Percentiles rank a stretch among this genome's conserved stretches.
These are phyloP conservation scores for Gillenia trifoliata DNA, from an alignment of 306 rosid species.

Conservation along the genomic window DNA sequence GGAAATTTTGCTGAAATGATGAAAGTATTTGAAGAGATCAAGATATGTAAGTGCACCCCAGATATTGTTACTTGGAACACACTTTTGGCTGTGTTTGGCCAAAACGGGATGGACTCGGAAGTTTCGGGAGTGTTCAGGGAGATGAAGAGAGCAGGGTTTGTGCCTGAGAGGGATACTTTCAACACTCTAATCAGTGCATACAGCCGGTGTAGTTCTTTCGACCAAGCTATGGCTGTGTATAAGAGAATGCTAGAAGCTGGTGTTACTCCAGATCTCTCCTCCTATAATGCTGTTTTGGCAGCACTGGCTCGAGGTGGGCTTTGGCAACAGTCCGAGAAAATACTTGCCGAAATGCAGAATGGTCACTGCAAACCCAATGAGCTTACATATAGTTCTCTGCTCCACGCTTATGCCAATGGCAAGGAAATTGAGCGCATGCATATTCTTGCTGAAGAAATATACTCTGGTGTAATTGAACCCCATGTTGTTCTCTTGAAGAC, in stretches of 20 bases:
- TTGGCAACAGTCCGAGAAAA: constrained; percentile 85
- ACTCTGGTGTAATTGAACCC: constrained; percentile 55
- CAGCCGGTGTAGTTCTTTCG: constrained; percentile 81
- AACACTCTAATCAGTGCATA: constrained; percentile 84
- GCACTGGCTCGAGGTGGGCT: constrained; percentile 93
- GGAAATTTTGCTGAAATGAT: constrained; percentile 84
- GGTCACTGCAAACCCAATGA: constrained; percentile 81
- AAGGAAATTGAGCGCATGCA: constrained; percentile 60
- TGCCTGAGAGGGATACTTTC: constrained; percentile 85
- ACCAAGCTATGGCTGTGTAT: constrained; percentile 77
- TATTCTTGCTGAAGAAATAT: constrained; percentile 71
- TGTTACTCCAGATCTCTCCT: constrained; percentile 77
- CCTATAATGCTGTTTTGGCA: constrained; percentile 83
- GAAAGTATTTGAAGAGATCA: constrained; percentile 76
- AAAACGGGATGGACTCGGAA: constrained; percentile 75
- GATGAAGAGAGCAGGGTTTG: constrained; percentile 96
- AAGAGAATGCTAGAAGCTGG: constrained; percentile 87
- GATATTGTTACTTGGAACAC: constrained; percentile 97
- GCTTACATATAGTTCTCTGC: constrained; percentile 75
- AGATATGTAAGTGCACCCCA: constrained; percentile 51
- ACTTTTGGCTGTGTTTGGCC: constrained; percentile 89
- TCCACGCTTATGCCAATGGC: constrained; percentile 91
- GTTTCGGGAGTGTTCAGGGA: constrained; percentile 81
- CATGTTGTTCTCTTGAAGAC: constrained; percentile 79
- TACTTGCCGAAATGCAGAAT: constrained; percentile 73